phyloP scores from a whole-genome alignment of 2,329 filamentous ascomycete species.

The Sclerotinia nivalis region DNA sequence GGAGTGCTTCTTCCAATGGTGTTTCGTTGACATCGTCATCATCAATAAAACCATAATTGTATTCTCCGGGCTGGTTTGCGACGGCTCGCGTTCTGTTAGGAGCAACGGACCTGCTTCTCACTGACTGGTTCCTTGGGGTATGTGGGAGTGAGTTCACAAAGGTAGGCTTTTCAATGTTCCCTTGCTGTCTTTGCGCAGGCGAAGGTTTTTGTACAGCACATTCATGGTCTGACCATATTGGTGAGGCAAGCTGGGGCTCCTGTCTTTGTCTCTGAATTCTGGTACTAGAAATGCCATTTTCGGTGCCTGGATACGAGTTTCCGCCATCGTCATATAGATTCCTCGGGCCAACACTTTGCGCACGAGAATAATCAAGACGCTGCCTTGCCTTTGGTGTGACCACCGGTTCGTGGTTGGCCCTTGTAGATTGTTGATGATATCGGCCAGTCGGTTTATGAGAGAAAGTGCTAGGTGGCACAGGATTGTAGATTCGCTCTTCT shows the following conservation, averaged over 20 bases:
- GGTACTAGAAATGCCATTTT: neutral
- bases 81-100: neutral
- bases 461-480: neutral
- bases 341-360: neutral
- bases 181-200: neutral
- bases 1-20: neutral
- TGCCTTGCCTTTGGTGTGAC: neutral
- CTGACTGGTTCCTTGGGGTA: slow-evolving; percentile 8
- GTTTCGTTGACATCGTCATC: neutral
- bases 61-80: neutral
- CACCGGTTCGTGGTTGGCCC: neutral
- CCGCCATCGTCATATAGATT: neutral
- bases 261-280: neutral
- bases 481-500: neutral
- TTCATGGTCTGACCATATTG: neutral
- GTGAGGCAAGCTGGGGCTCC: neutral
- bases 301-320: neutral
- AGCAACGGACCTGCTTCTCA: neutral
- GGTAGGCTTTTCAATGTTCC: neutral
- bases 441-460: neutral
- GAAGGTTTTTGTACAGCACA: neutral
- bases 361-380: neutral
- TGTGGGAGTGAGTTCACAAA: neutral
- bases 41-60: neutral
- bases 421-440: neutral